A percentile compares a stretch with the other conserved stretches of the same genome.
phyloP scores from a whole-genome alignment of 306 rosid genomes.

The Dryas octopetala region DNA sequence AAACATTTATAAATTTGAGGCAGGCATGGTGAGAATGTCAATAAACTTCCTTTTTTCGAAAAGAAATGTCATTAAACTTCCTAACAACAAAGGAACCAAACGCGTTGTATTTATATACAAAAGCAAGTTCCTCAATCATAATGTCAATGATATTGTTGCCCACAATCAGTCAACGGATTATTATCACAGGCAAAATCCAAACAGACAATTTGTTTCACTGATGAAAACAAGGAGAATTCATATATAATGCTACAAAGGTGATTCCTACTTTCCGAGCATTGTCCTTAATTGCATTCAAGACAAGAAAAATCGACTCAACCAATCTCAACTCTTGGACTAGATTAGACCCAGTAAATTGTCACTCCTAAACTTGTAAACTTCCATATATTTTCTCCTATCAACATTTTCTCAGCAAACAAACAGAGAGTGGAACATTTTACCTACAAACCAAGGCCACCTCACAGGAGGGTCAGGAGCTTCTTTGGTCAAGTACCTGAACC shows the following conservation, averaged over 20 bases:
- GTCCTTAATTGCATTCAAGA: no score
- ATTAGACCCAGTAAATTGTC: background rate
- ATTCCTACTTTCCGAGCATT: no score
- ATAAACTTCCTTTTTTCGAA: background rate
- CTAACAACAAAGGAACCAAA: background rate
- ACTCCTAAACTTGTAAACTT: background rate
- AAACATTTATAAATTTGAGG: background rate
- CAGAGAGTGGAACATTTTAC: constrained; percentile 34
- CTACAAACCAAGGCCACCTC: constrained; percentile 84
- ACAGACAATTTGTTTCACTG: background rate
- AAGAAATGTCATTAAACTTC: background rate
- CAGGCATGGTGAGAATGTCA: background rate
- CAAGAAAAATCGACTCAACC: background rate
- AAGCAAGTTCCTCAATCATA: constrained; percentile 6
- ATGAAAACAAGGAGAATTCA: background rate
- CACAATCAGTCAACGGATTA: background rate
- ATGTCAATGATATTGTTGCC: background rate
- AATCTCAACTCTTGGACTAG: background rate
- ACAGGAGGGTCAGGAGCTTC: constrained; percentile 75
- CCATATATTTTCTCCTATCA: background rate
- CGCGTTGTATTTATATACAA: background rate
- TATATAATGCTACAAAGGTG: background rate
- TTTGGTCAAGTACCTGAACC: constrained; percentile 63
- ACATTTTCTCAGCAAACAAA: constrained; percentile 20
- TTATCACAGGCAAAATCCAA: background rate